These are phyloP conservation scores for Porpolomopsis calyptriformis DNA, from an alignment of 768 basidiomycete species.

Conservation along the genomic window DNA sequence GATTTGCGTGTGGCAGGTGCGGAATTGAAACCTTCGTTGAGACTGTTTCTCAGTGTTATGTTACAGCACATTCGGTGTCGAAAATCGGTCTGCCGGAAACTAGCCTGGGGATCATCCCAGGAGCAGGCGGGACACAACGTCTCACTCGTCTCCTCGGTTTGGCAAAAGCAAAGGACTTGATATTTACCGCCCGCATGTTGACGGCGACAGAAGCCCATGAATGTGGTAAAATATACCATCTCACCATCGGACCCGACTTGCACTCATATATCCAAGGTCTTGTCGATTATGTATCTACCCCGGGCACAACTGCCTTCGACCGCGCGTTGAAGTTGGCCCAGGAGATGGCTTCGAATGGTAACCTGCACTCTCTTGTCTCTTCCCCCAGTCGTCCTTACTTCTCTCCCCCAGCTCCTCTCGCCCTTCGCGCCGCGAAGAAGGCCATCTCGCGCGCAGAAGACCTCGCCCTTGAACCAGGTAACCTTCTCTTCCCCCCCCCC, in stretches of 20 bases:
- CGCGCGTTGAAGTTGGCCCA: slow-evolving; percentile 61
- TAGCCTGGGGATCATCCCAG: slow-evolving; percentile 73
- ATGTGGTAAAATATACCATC: slow-evolving; percentile 51
- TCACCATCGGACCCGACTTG: too few species aligned
- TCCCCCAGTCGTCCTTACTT: neutral
- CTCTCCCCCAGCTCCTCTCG: slow-evolving; percentile 58
- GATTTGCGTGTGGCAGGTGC: slow-evolving; percentile 87
- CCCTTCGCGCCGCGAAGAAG: slow-evolving; percentile 79
- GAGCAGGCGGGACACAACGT: slow-evolving; percentile 84
- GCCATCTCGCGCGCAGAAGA: slow-evolving; percentile 76
- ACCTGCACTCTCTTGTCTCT: slow-evolving; percentile 8
- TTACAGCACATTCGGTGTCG: slow-evolving; percentile 49
- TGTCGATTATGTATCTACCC: slow-evolving; percentile 66
- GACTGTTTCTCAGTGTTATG: neutral
- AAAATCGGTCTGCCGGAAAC: slow-evolving; percentile 86
- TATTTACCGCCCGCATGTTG: slow-evolving; percentile 69
- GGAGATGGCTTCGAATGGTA: slow-evolving; percentile 60
- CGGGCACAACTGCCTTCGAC: slow-evolving; percentile 53
- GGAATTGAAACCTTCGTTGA: slow-evolving; percentile 10
- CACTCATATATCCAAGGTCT: too few species aligned
- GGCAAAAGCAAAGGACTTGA: slow-evolving; percentile 75
- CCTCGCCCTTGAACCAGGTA: slow-evolving; percentile 67
- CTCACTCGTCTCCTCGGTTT: slow-evolving; percentile 67
- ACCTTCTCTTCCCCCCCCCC: slow-evolving; percentile 8
- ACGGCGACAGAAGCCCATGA: slow-evolving; percentile 57